Base-by-base conservation (phyloP, 164 flowering plant species). In the Amborella trichopoda region DNA sequence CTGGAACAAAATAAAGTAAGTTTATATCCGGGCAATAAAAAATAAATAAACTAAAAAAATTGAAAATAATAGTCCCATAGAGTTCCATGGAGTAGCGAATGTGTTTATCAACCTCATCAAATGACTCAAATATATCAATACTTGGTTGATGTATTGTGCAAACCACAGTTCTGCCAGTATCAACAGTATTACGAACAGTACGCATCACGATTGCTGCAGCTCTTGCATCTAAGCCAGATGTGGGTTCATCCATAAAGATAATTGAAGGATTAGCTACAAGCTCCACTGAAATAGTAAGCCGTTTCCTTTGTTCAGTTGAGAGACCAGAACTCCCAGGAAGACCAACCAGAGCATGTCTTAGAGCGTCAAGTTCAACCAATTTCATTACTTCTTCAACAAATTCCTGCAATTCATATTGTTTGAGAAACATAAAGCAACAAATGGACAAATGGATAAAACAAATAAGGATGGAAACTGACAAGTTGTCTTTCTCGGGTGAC, bases 141-240 rank as follows among this genome's bases (percentile, higher is more conserved):
- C 99, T 93, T 30, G 99, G 99, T 44, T 93, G 99, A 61, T 93
- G 99, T 48, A 93, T 93, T 30, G 99, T 93, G 73, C 99, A 93
- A 32, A 88, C 99, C 38, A 91, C 96, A 19, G 99, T 93, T 67
- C 97, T 72, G 40, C 99, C 99, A 9, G 99, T 93, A 47, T 93
- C 95, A 18, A 93, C 99, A 0, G 99, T 93, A 78, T 85, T 93
- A 44, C 99, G 77, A 25, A 88, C 99, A 23, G 97, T 70, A 54
- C 97, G 81, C 99, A 93, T 93, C 21, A 93, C 99, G 57, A 93
- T 93, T 28, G 99, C 99, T 42, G 99, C 99, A 5, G 99, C 97
- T 55, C 99, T 74, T 26, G 99, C 99, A 68, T 93, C 99, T 40
- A 93, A 88, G 8, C 99, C 99, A 0, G 99, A 93, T 26, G 99